Percentiles rank a stretch among this genome's conserved stretches.
These are phyloP conservation scores for Phaeotremella fagi DNA, from an alignment of 768 basidiomycete genomes.

Conservation along the genomic window DNA sequence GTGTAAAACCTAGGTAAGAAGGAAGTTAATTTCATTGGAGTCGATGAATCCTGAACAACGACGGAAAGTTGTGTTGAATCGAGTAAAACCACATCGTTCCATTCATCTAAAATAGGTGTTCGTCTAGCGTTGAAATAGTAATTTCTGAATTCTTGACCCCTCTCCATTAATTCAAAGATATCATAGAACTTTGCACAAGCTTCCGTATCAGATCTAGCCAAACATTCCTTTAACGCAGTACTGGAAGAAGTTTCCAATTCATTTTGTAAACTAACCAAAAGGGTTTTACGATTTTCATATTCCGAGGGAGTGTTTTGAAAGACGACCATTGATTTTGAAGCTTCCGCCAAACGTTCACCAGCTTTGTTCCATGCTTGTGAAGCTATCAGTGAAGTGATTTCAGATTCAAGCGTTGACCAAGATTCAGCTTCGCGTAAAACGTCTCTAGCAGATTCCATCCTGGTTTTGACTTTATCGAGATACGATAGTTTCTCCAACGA, in stretches of 20 bases:
- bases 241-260: conserved; percentile 71
- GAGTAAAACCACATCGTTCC: conserved; percentile 60
- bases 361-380: conserved; percentile 80
- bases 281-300: conserved; percentile 74
- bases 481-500: conserved; percentile 67
- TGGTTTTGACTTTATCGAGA: conserved; percentile 73
- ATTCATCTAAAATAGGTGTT: conserved; percentile 59
- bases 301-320: conserved; percentile 82
- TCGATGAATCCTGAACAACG: background rate
- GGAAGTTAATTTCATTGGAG: conserved; percentile 52
- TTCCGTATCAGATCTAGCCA: conserved; percentile 69
- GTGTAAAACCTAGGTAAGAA: conserved; percentile 74
- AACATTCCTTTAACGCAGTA: conserved; percentile 65
- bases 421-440: conserved; percentile 92
- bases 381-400: conserved; percentile 76
- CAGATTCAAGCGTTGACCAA: conserved; percentile 91
- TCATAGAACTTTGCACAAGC: conserved; percentile 66
- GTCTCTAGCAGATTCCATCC: conserved; percentile 84
- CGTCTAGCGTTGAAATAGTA: conserved; percentile 88
- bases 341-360: conserved; percentile 85
- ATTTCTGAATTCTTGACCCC: conserved; percentile 85
- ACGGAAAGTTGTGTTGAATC: conserved; percentile 27
- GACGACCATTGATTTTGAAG: conserved; percentile 79
- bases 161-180: conserved; percentile 85
- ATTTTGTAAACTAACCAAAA: conserved; percentile 91